phyloP scores from a whole-genome alignment of 768 basidiomycete genomes.

The Lactifluus pinguis region DNA sequence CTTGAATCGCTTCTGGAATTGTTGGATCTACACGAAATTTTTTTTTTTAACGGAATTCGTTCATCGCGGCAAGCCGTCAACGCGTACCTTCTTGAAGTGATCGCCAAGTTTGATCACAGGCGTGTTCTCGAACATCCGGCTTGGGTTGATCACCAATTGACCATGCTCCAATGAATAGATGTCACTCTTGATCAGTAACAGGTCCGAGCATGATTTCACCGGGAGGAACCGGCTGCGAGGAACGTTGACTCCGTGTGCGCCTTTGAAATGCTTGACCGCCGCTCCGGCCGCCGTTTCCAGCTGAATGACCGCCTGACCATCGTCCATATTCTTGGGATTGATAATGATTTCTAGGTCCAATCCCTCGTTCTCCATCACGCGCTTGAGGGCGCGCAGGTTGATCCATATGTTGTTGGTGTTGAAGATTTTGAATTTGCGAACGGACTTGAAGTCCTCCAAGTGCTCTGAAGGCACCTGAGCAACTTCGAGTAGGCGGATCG shows the following conservation, averaged over 20 bases:
- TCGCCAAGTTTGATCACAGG: constrained; percentile 74
- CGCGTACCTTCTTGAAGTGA: constrained; percentile 60
- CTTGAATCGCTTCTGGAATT: constrained; percentile 71
- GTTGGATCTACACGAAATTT: constrained; percentile 30
- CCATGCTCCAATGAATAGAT: constrained; percentile 66
- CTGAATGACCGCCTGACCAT: constrained; percentile 64
- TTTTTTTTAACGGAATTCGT: neutral
- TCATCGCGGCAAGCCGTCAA: neutral
- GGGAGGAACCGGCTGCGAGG: constrained; percentile 66
- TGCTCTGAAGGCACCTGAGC: constrained; percentile 69
- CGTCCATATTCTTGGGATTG: constrained; percentile 61
- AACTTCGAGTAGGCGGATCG: constrained; percentile 61
- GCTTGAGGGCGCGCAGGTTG: constrained; percentile 56
- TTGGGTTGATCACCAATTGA: constrained; percentile 50
- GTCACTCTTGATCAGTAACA: constrained; percentile 60
- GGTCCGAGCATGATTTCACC: constrained; percentile 52
- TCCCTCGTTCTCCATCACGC: constrained; percentile 55
- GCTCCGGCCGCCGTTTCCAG: constrained; percentile 73
- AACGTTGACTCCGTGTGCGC: constrained; percentile 64
- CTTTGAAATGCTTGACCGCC: constrained; percentile 63
- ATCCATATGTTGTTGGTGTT: constrained; percentile 64
- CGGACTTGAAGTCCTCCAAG: constrained; percentile 64
- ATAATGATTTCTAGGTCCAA: constrained; percentile 77
- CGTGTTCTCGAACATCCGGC: constrained; percentile 49
- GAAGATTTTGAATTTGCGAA: constrained; percentile 76